Conservation (phyloP, 169 alveolate species). For the Plasmodium gonderi region DNA sequence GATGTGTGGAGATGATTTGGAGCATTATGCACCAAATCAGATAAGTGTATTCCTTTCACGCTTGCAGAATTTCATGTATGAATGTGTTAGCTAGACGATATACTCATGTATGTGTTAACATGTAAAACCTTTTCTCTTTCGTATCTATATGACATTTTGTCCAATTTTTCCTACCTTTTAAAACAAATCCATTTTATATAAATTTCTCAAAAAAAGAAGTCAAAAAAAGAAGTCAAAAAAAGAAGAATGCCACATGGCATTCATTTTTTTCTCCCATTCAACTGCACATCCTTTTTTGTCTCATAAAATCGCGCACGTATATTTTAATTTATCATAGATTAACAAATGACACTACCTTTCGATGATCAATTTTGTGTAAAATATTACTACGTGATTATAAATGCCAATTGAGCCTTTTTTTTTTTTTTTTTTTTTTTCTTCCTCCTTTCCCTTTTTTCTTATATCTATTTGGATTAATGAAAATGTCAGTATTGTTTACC, state of each 20-base stretch:
- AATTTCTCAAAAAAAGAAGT: too few species aligned
- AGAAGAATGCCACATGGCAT: not conserved
- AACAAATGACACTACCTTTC: not conserved
- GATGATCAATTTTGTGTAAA: not conserved
- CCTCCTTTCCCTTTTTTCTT: too few species aligned
- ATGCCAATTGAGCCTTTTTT: not conserved
- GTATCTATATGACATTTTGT: too few species aligned
- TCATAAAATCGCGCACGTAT: not conserved
- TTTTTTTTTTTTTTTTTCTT: too few species aligned
- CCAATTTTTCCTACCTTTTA: too few species aligned
- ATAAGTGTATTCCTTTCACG: too few species aligned
- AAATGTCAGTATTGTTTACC: not conserved
- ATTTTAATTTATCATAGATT: not conserved
- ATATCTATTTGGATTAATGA: not conserved
- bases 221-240: too few species aligned
- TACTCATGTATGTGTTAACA: not conserved
- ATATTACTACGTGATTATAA: not conserved
- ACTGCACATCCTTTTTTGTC: not conserved
- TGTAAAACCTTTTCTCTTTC: too few species aligned
- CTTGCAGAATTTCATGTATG: too few species aligned
- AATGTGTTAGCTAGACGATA: not conserved
- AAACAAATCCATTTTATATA: too few species aligned
- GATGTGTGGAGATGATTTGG: slow-evolving; percentile 55
- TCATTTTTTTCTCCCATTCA: not conserved
- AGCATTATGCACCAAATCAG: too few species aligned